phyloP scores from a whole-genome alignment of 2,329 filamentous ascomycete species.

The Exophiala aquamarina region DNA sequence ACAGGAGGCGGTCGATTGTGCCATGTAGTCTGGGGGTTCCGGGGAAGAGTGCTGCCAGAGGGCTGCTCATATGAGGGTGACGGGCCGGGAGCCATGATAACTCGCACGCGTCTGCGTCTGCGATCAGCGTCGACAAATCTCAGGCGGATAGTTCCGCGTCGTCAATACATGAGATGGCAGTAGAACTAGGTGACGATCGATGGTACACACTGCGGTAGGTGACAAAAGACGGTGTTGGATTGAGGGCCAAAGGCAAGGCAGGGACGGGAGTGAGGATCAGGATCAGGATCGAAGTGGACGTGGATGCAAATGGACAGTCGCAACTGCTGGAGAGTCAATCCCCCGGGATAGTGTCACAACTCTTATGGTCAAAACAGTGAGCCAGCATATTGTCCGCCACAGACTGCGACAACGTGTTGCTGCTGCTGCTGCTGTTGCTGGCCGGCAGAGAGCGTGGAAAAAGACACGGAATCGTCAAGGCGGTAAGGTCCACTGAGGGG shows the following conservation, averaged over 20 bases:
- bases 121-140: background rate
- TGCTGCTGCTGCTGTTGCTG: too few relatives aligned
- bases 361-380: constrained; percentile 13
- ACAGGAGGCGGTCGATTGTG: constrained; percentile 8
- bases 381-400: constrained; percentile 21
- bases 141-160: background rate
- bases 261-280: too few relatives aligned
- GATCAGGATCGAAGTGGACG: too few relatives aligned
- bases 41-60: constrained; percentile 14
- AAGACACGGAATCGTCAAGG: background rate
- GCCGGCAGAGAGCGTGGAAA: too few relatives aligned
- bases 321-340: constrained; percentile 15
- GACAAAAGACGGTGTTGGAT: too few relatives aligned
- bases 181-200: too few relatives aligned
- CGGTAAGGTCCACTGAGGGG: background rate
- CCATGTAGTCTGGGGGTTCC: constrained; percentile 11
- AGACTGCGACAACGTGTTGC: constrained; percentile 8
- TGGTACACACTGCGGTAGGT: too few relatives aligned
- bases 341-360: constrained; percentile 22
- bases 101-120: too few relatives aligned
- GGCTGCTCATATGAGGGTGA: constrained; percentile 11
- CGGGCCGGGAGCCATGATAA: constrained; percentile 17
- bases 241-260: too few relatives aligned
- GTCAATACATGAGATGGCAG: background rate
- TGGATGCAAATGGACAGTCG: too few relatives aligned